These are phyloP conservation scores for Paramyrothecium roridum DNA, from an alignment of 2,329 filamentous ascomycete genomes.

Conservation along the genomic window DNA sequence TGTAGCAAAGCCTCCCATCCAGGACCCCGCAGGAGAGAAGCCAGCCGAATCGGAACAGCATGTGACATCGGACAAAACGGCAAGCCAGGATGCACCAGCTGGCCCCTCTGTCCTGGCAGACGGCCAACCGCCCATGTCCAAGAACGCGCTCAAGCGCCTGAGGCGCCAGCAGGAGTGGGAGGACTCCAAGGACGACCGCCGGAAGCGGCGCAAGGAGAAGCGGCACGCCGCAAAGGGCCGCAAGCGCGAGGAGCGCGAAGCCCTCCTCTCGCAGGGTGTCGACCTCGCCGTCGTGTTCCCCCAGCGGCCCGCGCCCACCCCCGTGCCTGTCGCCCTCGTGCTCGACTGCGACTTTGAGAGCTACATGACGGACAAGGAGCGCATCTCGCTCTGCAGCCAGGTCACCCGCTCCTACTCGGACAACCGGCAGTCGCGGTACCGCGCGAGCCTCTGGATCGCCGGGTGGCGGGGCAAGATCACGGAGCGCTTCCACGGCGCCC, in stretches of 20 bases:
- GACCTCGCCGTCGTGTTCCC: slow-evolving; percentile 32
- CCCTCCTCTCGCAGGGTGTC: slow-evolving; percentile 44
- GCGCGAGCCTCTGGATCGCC: slow-evolving; percentile 71
- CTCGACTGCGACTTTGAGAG: slow-evolving; percentile 91
- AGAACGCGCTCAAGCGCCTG: slow-evolving; percentile 81
- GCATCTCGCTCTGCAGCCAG: slow-evolving; percentile 78
- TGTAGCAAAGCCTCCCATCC: slow-evolving; percentile 1
- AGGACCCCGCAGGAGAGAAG: not conserved
- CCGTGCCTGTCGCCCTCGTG: slow-evolving; percentile 75
- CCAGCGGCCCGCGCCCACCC: slow-evolving; percentile 37
- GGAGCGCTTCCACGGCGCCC: slow-evolving; percentile 73
- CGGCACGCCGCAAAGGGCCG: slow-evolving; percentile 43
- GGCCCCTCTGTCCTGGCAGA: slow-evolving; percentile 6
- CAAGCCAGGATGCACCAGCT: not conserved
- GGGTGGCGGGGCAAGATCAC: slow-evolving; percentile 75
- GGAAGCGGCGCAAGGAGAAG: slow-evolving; percentile 52
- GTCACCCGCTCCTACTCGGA: slow-evolving; percentile 88
- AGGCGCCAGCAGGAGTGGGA: slow-evolving; percentile 74
- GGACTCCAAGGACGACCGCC: slow-evolving; percentile 59
- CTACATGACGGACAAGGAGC: slow-evolving; percentile 83
- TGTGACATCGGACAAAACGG: not conserved
- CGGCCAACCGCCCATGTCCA: slow-evolving; percentile 56
- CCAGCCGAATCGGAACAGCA: slow-evolving; percentile 3
- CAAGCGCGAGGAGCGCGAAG: slow-evolving; percentile 47
- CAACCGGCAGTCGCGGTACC: slow-evolving; percentile 67